Evolutionary conservation across 495 filamentous ascomycete species (phyloP), one percentile per base, ranked within the genome.

Genomic region (Darksidea phi): DNA sequence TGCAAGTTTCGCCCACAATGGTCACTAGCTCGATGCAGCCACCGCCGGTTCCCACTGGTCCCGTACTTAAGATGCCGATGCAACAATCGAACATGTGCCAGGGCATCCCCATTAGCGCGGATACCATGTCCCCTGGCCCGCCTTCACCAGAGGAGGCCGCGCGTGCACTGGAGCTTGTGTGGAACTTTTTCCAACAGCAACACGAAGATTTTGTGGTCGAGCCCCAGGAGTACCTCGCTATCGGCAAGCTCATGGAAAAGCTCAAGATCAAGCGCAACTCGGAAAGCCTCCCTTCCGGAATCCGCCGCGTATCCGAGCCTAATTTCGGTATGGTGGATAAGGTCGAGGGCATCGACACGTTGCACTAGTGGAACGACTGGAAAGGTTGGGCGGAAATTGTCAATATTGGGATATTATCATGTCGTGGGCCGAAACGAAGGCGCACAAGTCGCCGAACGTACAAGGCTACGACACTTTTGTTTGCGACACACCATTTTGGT

Each of bases 71-170:
- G 15, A 59, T 68, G 3, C 23, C 54, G 10, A 51, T 55, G 23
- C 58, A 59, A 18, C 55, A 48, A 25, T 20, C 34, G 24, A 34
- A 37, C n/a, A 23, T 61, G 8, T 53, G 56, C 10, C 53, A 59
- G 12, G 20, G 50, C 0, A 42, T 57, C 18, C n/a, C 63, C 0
- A 57, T 60, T 4, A 52, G 52, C 12, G 1, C 87, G 24, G 49
- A 66, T 20, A 57, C 18, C 36, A 38, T 13, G 20, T 50, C 61
- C 3, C 48, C 67, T 15, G 34, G 48, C 4, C 54, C 63, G 0
- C 91, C 92, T 0, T 92, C 89, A 0, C 90, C 91, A 70, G 94
- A 97, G 61, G 93, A 98, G 70, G 94, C 94, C 0, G 80, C 86
- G 25, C 82, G 83, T 36, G 95, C 94, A 1, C 80, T 96, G 20